A percentile compares a stretch with the other conserved stretches of the same genome.
Evolutionary conservation across 2,329 filamentous ascomycete genomes (phyloP).

Genomic region (Trichoderma sp.): DNA sequence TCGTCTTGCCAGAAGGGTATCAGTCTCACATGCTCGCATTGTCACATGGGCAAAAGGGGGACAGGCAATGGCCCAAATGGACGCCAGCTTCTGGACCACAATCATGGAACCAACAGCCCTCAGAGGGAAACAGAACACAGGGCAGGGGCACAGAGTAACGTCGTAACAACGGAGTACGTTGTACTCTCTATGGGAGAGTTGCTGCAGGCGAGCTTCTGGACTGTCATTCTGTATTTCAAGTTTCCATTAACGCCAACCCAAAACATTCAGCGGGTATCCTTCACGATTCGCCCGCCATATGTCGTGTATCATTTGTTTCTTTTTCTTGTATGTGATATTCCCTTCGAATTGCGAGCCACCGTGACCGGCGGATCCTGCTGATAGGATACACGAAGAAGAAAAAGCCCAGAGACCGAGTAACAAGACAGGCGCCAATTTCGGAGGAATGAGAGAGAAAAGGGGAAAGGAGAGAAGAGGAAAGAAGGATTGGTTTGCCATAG

Average conservation of each 20-base stretch:
- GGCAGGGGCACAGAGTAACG: background rate
- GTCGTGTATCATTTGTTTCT: constrained; percentile 26
- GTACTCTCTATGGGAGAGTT: constrained; percentile 7
- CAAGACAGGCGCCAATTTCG: constrained; percentile 21
- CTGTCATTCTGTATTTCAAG: constrained; percentile 21
- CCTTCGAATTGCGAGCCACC: constrained; percentile 22
- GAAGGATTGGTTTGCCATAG: constrained; percentile 19
- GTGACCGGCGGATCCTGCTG: constrained; percentile 18
- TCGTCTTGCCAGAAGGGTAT: background rate
- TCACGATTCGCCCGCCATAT: constrained; percentile 21
- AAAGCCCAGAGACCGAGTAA: constrained; percentile 22
- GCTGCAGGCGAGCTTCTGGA: constrained; percentile 17
- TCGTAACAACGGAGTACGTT: constrained; percentile 9
- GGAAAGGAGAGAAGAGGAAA: background rate
- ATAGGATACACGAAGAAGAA: constrained; percentile 19
- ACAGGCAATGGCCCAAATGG: background rate
- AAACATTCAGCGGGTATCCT: constrained; percentile 25
- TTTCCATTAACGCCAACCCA: constrained; percentile 25
- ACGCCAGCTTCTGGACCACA: too few species aligned
- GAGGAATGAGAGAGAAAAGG: background rate
- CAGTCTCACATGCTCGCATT: background rate
- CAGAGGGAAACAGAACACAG: background rate
- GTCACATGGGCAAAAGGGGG: background rate
- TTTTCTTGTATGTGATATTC: constrained; percentile 18
- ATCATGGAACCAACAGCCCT: background rate